Evolutionary conservation across 768 basidiomycete species (phyloP).

Genomic region (Phylloporus sp.): DNA sequence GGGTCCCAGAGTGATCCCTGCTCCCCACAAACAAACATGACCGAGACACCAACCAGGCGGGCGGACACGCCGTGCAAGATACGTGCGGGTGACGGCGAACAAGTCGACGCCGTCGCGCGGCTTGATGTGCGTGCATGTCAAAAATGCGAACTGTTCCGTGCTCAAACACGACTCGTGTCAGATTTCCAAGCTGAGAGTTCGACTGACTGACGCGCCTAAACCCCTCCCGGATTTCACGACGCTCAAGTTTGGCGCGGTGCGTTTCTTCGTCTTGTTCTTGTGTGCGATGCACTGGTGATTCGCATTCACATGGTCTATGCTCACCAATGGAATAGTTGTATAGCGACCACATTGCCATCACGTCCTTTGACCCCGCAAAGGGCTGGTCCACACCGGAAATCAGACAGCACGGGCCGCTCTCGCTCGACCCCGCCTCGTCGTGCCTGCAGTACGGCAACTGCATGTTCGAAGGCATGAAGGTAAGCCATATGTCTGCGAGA

Average conservation of each 20-base stretch:
- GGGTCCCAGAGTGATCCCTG: neutral
- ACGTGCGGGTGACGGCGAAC: neutral
- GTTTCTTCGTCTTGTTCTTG: constrained; percentile 8
- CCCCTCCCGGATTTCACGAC: constrained; percentile 44
- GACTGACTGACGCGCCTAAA: constrained; percentile 45
- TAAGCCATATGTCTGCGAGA: constrained; percentile 14
- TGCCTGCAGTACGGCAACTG: constrained; percentile 61
- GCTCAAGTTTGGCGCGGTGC: constrained; percentile 56
- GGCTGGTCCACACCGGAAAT: constrained; percentile 76
- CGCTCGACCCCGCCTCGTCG: constrained; percentile 52
- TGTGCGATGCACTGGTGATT: no score
- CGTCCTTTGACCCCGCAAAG: constrained; percentile 53
- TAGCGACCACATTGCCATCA: constrained; percentile 77
- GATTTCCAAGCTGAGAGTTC: constrained; percentile 55
- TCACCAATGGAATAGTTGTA: constrained; percentile 37
- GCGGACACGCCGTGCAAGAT: constrained; percentile 2
- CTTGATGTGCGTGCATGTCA: constrained; percentile 19
- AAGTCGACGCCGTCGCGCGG: neutral
- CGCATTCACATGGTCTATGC: no score
- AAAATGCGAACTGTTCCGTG: neutral
- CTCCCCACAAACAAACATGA: neutral
- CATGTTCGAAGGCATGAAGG: constrained; percentile 69
- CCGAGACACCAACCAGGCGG: neutral
- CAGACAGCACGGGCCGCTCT: constrained; percentile 61
- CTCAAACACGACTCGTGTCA: constrained; percentile 19